phyloP scores from a whole-genome alignment of 2,329 filamentous ascomycete genomes.

The Pseudocercospora macadamiae region DNA sequence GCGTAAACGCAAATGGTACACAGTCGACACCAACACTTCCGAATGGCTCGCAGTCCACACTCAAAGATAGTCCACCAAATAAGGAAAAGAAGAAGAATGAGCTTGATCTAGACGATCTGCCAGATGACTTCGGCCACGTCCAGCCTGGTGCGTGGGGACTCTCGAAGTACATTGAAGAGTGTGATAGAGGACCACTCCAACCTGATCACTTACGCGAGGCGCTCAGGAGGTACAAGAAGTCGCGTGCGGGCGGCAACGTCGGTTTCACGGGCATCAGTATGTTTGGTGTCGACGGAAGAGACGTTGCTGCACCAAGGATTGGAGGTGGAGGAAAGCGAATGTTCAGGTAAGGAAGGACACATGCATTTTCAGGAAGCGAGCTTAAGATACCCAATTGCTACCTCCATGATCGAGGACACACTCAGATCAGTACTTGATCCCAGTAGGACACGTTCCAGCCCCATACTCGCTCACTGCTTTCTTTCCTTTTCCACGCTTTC shows the following conservation, averaged over 20 bases:
- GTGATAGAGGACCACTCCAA: conserved; percentile 61
- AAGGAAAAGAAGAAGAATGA: conserved; percentile 6
- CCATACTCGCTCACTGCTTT: too few species aligned
- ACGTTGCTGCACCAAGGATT: conserved; percentile 44
- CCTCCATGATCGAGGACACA: too few species aligned
- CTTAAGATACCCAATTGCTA: conserved; percentile 5
- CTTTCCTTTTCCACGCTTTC: too few species aligned
- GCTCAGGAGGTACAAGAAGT: conserved; percentile 66
- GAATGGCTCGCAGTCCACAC: conserved; percentile 15
- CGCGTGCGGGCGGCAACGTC: conserved; percentile 64
- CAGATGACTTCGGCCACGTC: conserved; percentile 22
- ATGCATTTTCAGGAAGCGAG: not conserved
- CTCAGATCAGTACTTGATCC: too few species aligned
- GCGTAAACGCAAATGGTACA: conserved; percentile 14
- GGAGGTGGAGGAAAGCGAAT: conserved; percentile 38
- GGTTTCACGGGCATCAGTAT: conserved; percentile 55
- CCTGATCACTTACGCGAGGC: conserved; percentile 78
- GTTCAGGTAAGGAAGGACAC: not conserved
- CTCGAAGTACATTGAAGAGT: conserved; percentile 34
- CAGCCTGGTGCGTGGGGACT: conserved; percentile 34
- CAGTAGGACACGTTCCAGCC: too few species aligned
- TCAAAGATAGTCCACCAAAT: conserved; percentile 6
- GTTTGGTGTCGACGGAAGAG: conserved; percentile 48
- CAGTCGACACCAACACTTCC: conserved; percentile 7
- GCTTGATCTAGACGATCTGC: conserved; percentile 13